Evolutionary conservation across 495 filamentous ascomycete species (phyloP), one percentile per base, ranked within the genome.

Genomic region (Cenococcum geophilum): DNA sequence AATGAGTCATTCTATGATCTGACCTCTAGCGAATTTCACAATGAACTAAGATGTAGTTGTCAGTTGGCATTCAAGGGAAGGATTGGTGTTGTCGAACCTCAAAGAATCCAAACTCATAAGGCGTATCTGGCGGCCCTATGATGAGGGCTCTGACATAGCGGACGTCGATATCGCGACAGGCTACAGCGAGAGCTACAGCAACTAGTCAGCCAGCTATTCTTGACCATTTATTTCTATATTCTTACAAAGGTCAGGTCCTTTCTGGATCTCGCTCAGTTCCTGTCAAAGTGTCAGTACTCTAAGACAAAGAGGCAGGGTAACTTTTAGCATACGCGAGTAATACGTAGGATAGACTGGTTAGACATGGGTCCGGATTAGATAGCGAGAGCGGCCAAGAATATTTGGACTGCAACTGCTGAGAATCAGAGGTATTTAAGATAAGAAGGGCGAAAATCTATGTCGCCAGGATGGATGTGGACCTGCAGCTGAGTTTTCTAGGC

Each of bases 81-180:
- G 11, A 16, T 22, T 14, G 34, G 12, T 36, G n/a, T 22, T 18
- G 45, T 73, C 79, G 47, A 51, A 92, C 90, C 83, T 96, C 89
- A 69, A 96, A 98, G 79, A 96, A 97, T 4, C 92, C 93, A 69
- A 95, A 95, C 67, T 97, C 91, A 72, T 98, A 98, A 0, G 93
- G 92, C 0, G 93, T 95, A 57, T 92, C 92, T 52, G 93, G 91
- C 8, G 95, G 92, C 0, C 93, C 93, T 57, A 98, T 82, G 61
- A 98, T 89, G 52, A 97, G 73, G 36, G 92, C 95, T 65, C 83
- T 86, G 45, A 98, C 87, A 62, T 92, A 86, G 35, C 91, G 86
- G 52, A 97, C 86, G 73, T 98, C 90, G 59, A 82, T 82, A 70
- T 97, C 93, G 36, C 86, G 79, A 68, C 87, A 96, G 40, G 85